phyloP scores from a whole-genome alignment of 2,329 filamentous ascomycete species.

The Colletotrichum sp. region DNA sequence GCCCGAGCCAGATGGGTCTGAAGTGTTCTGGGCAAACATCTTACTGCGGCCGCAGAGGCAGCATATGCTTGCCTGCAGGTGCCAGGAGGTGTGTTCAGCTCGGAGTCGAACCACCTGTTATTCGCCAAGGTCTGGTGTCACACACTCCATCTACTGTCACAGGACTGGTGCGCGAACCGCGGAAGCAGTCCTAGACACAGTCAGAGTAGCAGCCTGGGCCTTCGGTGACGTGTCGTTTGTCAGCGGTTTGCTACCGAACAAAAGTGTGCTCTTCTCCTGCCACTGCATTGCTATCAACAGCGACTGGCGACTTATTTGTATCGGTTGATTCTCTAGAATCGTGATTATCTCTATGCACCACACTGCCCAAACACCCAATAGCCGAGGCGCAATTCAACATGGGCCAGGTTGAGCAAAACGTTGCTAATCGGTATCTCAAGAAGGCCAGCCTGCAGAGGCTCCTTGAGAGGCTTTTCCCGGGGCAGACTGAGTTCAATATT shows the following conservation, averaged over 20 bases:
- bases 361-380: not conserved
- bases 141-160: not conserved
- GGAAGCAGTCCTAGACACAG: not conserved
- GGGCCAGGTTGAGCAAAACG: conserved; percentile 23
- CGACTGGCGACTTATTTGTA: not conserved
- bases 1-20: not conserved
- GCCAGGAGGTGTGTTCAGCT: not conserved
- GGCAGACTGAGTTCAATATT: conserved; percentile 31
- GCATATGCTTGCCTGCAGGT: not conserved
- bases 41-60: not conserved
- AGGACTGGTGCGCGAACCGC: not conserved
- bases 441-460: conserved; percentile 28
- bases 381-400: not conserved
- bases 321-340: not conserved
- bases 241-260: not conserved
- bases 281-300: not conserved
- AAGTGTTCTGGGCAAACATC: not conserved
- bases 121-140: not conserved
- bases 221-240: not conserved
- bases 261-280: not conserved
- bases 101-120: not conserved
- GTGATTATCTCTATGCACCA: not conserved
- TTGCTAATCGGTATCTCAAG: conserved; percentile 30
- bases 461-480: conserved; percentile 29
- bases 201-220: not conserved